Evolutionary conservation across 139 green algal species (phyloP).

Genomic region (Microglena sp.): DNA sequence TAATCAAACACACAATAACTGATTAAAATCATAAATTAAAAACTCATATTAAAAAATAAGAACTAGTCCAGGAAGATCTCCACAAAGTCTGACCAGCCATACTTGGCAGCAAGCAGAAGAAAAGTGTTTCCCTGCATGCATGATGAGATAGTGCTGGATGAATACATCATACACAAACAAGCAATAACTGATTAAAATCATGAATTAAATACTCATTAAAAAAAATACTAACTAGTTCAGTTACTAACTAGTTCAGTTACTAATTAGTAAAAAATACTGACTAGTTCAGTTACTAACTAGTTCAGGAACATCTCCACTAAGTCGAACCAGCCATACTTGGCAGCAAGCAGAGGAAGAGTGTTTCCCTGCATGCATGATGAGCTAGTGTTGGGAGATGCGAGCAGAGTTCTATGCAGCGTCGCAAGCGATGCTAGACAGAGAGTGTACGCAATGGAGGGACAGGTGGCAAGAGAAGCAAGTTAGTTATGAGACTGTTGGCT

Average conservation of each 20-base stretch:
- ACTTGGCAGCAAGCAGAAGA: constrained; percentile 17
- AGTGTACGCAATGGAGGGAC: background rate
- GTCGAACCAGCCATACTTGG: constrained; percentile 27
- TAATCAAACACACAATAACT: too few species aligned
- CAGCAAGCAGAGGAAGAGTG: constrained; percentile 8
- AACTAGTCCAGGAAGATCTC: background rate
- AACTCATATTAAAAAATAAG: too few species aligned
- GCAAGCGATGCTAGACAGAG: background rate
- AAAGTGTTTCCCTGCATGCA: constrained; percentile 6
- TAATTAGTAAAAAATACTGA: too few species aligned
- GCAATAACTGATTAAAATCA: too few species aligned
- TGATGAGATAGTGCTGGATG: too few species aligned
- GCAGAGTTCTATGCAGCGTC: background rate
- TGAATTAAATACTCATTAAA: too few species aligned
- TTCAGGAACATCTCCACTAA: constrained; percentile 7
- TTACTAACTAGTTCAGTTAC: too few species aligned
- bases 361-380: constrained; percentile 3
- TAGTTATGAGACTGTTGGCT: background rate
- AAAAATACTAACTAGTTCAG: too few species aligned
- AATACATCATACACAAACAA: too few species aligned
- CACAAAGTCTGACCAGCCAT: constrained; percentile 23
- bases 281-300: too few species aligned
- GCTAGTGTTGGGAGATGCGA: background rate
- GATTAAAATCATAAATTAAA: too few species aligned
- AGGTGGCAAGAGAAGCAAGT: background rate